Conservation (phyloP, 1,284 basidiomycete genomes). For the Cutaneotrichosporon spelunceum region DNA sequence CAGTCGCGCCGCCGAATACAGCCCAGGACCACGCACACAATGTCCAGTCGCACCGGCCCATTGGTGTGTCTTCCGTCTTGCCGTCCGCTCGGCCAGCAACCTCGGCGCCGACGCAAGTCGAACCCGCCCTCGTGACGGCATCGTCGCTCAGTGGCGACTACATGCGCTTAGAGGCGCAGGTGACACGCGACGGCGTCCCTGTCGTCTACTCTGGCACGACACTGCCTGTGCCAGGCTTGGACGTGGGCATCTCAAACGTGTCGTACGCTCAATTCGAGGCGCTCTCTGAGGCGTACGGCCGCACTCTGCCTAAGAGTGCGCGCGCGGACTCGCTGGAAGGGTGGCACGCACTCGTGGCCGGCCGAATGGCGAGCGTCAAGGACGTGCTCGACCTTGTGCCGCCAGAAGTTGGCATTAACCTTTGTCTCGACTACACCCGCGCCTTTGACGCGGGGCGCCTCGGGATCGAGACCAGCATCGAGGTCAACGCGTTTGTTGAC, state of each 20-base stretch:
- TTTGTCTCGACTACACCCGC: slow-evolving; percentile 68
- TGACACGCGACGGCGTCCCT: slow-evolving; percentile 83
- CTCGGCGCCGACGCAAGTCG: slow-evolving; percentile 22
- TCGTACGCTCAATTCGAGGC: slow-evolving; percentile 73
- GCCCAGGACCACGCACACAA: slow-evolving; percentile 53
- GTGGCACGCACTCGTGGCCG: slow-evolving; percentile 60
- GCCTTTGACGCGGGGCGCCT: slow-evolving; percentile 56
- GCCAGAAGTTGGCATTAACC: slow-evolving; percentile 66
- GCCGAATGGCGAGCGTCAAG: slow-evolving; percentile 66
- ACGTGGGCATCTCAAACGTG: slow-evolving; percentile 78
- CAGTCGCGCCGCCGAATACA: slow-evolving; percentile 59
- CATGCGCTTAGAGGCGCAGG: slow-evolving; percentile 80
- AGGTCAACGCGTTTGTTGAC: slow-evolving; percentile 78
- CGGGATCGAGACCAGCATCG: slow-evolving; percentile 56
- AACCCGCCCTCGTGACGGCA: slow-evolving; percentile 49
- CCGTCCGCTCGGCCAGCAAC: slow-evolving; percentile 42
- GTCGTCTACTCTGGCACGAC: slow-evolving; percentile 71
- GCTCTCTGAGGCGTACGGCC: slow-evolving; percentile 60
- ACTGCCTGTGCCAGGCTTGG: slow-evolving; percentile 70
- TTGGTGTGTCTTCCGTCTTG: slow-evolving; percentile 37
- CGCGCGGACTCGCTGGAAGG: slow-evolving; percentile 53
- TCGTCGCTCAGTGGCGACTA: slow-evolving; percentile 72
- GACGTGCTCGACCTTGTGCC: slow-evolving; percentile 74
- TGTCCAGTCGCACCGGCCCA: slow-evolving; percentile 48
- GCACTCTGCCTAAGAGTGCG: slow-evolving; percentile 40